Evolutionary conservation across 805 yeast species (phyloP).

Genomic region (Saccharomycopsis guyanensis): DNA sequence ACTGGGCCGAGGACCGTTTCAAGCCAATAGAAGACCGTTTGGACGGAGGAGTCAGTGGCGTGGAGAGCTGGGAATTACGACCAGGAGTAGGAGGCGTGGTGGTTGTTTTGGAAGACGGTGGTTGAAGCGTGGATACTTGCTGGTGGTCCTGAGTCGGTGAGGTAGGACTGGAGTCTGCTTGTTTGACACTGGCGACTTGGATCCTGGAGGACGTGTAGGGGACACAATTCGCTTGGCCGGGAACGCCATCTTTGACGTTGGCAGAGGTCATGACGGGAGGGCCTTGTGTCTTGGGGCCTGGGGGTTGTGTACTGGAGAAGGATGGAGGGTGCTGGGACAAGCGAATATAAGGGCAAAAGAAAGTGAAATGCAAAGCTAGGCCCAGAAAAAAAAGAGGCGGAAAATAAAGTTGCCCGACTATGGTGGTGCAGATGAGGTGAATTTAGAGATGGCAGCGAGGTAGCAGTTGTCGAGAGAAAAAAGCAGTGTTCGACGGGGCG

Average conservation of each 20-base stretch:
- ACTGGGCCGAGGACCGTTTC: conserved; percentile 7
- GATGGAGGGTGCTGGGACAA: too few relatives aligned
- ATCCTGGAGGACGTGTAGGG: conserved; percentile 19
- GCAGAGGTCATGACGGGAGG: not conserved
- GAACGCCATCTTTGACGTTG: not conserved
- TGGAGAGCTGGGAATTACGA: not conserved
- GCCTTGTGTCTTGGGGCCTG: too few relatives aligned
- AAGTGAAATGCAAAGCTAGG: too few relatives aligned
- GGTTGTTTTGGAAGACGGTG: not conserved
- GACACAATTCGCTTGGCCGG: conserved; percentile 9
- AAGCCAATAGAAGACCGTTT: not conserved
- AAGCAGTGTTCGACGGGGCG: too few relatives aligned
- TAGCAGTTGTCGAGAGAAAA: too few relatives aligned
- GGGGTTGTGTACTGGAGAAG: too few relatives aligned
- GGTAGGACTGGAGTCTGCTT: not conserved
- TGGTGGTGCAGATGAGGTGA: not conserved
- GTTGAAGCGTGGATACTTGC: not conserved
- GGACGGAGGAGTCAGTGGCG: conserved; percentile 18
- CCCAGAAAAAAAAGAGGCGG: not conserved
- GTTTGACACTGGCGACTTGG: conserved; percentile 1
- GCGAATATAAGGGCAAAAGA: too few relatives aligned
- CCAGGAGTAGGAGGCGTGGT: not conserved
- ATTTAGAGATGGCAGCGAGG: too few relatives aligned
- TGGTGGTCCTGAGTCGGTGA: not conserved
- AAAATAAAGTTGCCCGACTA: not conserved